Evolutionary conservation across 352 stramenopile species (phyloP).

Genomic region (Globisporangium cystogenes): DNA sequence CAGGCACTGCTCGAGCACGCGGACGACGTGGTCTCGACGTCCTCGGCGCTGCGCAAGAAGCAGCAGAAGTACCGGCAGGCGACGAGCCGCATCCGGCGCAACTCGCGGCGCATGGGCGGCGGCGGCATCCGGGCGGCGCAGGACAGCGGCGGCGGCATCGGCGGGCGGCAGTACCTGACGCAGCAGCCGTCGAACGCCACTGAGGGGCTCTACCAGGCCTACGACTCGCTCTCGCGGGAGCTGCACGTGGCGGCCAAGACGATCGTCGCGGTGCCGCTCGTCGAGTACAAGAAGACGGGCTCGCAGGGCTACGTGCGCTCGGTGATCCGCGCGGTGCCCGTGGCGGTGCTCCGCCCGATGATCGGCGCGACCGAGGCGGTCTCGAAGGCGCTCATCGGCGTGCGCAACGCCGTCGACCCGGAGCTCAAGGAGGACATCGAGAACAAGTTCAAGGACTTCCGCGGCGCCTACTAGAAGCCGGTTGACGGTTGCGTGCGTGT

Average conservation of each 20-base stretch:
- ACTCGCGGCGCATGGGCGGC: slow-evolving; percentile 72
- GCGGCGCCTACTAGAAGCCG: slow-evolving; percentile 15
- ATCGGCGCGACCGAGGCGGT: slow-evolving; percentile 83
- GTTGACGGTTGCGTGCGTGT: background rate
- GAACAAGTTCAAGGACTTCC: slow-evolving; percentile 91
- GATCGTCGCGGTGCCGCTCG: slow-evolving; percentile 83
- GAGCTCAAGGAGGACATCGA: slow-evolving; percentile 89
- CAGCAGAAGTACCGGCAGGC: slow-evolving; percentile 76
- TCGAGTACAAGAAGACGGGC: slow-evolving; percentile 90
- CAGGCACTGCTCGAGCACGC: slow-evolving; percentile 79
- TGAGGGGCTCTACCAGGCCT: slow-evolving; percentile 79
- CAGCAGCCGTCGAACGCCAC: slow-evolving; percentile 80
- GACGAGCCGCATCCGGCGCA: slow-evolving; percentile 72
- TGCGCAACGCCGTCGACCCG: slow-evolving; percentile 83
- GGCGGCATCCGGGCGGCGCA: slow-evolving; percentile 73
- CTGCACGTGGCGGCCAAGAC: slow-evolving; percentile 84
- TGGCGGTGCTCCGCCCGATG: slow-evolving; percentile 82
- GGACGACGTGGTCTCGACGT: slow-evolving; percentile 75
- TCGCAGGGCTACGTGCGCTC: slow-evolving; percentile 85
- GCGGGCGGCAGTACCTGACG: slow-evolving; percentile 70
- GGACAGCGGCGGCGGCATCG: slow-evolving; percentile 65
- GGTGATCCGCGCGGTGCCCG: slow-evolving; percentile 83
- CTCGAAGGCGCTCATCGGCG: slow-evolving; percentile 81
- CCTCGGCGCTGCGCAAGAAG: slow-evolving; percentile 52
- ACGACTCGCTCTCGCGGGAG: slow-evolving; percentile 79